phyloP scores from a whole-genome alignment of 2,329 filamentous ascomycete species.

The Penicillium corylophilum region DNA sequence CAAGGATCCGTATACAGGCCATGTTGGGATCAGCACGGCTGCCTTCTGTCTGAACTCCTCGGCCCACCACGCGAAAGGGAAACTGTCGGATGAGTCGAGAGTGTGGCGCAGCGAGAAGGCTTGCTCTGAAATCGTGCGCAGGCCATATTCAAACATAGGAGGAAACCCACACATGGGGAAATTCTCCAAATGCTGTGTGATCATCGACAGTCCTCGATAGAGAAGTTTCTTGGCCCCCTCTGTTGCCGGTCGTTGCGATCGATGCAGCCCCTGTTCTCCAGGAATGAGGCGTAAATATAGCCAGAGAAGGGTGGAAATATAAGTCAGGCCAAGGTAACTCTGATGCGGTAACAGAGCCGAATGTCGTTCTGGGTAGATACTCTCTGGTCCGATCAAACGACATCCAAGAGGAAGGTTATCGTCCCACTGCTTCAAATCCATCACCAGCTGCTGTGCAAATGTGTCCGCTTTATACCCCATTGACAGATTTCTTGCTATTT shows the following conservation, averaged over 20 bases:
- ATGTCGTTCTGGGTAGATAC: slow-evolving; percentile 37
- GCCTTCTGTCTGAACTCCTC: slow-evolving; percentile 34
- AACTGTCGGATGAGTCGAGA: slow-evolving; percentile 28
- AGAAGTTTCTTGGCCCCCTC: slow-evolving; percentile 40
- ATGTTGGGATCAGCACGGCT: slow-evolving; percentile 25
- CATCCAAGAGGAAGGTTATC: slow-evolving; percentile 37
- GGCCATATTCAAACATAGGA: slow-evolving; percentile 38
- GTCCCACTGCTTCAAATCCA: slow-evolving; percentile 39
- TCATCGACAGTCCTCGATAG: slow-evolving; percentile 34
- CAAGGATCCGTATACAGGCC: slow-evolving; percentile 38
- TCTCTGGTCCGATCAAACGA: slow-evolving; percentile 37
- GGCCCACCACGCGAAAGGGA: slow-evolving; percentile 37
- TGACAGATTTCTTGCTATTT: slow-evolving; percentile 32
- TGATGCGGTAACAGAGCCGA: slow-evolving; percentile 41
- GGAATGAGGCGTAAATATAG: slow-evolving; percentile 36
- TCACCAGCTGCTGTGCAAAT: slow-evolving; percentile 37
- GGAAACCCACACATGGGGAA: slow-evolving; percentile 38
- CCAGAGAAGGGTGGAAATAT: slow-evolving; percentile 38
- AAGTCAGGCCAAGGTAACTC: slow-evolving; percentile 38
- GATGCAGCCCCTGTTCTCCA: slow-evolving; percentile 31
- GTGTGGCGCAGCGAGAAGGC: slow-evolving; percentile 31
- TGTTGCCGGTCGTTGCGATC: slow-evolving; percentile 32
- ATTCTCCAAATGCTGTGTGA: slow-evolving; percentile 39
- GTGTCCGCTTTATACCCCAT: slow-evolving; percentile 27
- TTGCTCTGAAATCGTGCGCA: slow-evolving; percentile 39